Conservation (phyloP, 176 grass and related monocot genomes). For the Aegilops sharonensis region DNA sequence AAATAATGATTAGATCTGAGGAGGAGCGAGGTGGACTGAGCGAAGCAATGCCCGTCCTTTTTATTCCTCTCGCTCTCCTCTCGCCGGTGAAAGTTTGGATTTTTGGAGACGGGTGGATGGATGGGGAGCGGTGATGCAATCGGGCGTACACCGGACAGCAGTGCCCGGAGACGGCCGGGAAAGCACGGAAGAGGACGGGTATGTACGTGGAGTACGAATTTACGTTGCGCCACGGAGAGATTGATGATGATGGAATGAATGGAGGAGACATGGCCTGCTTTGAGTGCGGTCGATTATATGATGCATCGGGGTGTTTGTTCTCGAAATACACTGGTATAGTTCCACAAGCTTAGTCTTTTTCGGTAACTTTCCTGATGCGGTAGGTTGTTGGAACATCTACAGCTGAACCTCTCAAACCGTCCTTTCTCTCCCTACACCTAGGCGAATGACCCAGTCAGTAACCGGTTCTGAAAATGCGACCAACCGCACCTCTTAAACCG, state of each 20-base stretch:
- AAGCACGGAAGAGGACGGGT: background rate
- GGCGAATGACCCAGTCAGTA: too few relatives aligned
- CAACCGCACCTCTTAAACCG: too few relatives aligned
- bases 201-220: background rate
- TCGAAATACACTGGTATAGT: too few relatives aligned
- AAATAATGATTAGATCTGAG: slow-evolving; percentile 91
- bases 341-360: too few relatives aligned
- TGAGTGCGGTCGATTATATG: background rate
- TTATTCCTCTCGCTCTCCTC: slow-evolving; percentile 10
- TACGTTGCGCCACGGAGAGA: background rate
- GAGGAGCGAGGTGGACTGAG: slow-evolving; percentile 19
- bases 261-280: background rate
- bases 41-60: slow-evolving; percentile 18
- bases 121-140: background rate
- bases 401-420: too few relatives aligned
- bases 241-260: background rate
- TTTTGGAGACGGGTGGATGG: background rate
- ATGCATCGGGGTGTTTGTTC: background rate
- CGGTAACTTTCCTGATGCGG: too few relatives aligned
- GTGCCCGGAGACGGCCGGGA: background rate
- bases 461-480: too few relatives aligned
- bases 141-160: background rate
- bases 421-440: too few relatives aligned
- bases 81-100: background rate
- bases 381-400: too few relatives aligned